Percentiles rank a stretch among this genome's conserved stretches.
phyloP scores from a whole-genome alignment of 495 filamentous ascomycete species.

The Neurospora terricola region DNA sequence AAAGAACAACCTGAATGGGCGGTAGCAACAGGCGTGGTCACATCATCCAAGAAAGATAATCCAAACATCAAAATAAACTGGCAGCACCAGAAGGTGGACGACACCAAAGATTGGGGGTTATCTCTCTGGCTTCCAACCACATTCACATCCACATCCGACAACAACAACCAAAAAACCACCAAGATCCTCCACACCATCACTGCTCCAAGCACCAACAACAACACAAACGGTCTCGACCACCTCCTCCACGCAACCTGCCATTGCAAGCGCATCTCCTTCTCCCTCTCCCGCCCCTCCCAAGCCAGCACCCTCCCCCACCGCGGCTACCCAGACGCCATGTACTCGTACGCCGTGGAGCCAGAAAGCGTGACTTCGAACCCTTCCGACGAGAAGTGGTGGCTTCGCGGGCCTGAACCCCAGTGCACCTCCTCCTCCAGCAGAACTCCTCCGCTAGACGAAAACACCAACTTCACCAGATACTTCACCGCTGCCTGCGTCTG shows the following conservation, averaged over 20 bases:
- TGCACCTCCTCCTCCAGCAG: slow-evolving; percentile 1
- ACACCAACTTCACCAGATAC: slow-evolving; percentile 30
- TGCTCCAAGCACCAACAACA: background rate
- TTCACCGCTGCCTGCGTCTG: slow-evolving; percentile 59
- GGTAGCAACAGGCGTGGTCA: background rate
- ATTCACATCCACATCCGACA: background rate
- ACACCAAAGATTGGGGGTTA: slow-evolving; percentile 51
- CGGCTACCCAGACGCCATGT: slow-evolving; percentile 24
- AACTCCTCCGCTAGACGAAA: background rate
- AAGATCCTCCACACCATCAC: background rate
- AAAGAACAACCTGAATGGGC: background rate
- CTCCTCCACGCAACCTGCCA: slow-evolving; percentile 30
- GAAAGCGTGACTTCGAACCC: slow-evolving; percentile 36
- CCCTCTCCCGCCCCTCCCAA: slow-evolving; percentile 29
- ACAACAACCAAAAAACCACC: slow-evolving; percentile 2
- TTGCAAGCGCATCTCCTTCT: slow-evolving; percentile 29
- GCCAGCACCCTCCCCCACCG: slow-evolving; percentile 17
- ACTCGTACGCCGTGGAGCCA: slow-evolving; percentile 21
- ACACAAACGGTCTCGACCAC: slow-evolving; percentile 8
- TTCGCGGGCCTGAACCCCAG: slow-evolving; percentile 15
- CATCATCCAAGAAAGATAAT: background rate
- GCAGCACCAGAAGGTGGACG: slow-evolving; percentile 37
- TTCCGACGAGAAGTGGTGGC: slow-evolving; percentile 26
- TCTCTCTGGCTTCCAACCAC: slow-evolving; percentile 35
- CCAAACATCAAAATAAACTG: slow-evolving; percentile 17